These are phyloP conservation scores for Neurospora hispaniola DNA, from an alignment of 495 filamentous ascomycete genomes.

Conservation along the genomic window DNA sequence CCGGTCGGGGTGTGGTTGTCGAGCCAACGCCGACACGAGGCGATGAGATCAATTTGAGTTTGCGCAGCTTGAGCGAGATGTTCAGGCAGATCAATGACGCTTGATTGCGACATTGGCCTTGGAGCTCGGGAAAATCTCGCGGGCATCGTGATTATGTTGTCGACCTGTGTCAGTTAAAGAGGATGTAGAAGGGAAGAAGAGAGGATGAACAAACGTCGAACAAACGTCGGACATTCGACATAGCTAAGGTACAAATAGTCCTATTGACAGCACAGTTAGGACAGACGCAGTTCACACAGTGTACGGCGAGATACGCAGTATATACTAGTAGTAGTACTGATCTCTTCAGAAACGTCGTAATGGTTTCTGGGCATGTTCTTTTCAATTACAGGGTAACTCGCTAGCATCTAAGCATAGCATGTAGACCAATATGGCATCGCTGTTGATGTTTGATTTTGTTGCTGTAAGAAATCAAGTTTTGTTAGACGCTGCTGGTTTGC, in stretches of 20 bases:
- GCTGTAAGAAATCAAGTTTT: neutral
- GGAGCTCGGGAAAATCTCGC: neutral
- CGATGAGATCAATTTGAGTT: constrained; percentile 5
- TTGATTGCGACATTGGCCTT: neutral
- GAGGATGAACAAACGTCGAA: neutral
- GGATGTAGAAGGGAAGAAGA: neutral
- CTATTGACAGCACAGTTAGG: neutral
- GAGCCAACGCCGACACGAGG: constrained; percentile 9
- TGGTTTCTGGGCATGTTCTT: neutral
- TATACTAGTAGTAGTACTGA: neutral
- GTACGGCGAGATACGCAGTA: neutral
- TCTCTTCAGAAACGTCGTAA: neutral
- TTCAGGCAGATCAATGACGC: neutral
- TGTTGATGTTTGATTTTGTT: neutral
- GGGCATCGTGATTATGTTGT: neutral
- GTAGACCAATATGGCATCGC: neutral
- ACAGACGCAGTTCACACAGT: neutral
- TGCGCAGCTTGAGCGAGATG: neutral
- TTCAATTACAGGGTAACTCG: neutral
- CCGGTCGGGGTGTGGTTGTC: neutral
- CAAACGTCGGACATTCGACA: neutral
- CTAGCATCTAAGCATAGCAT: neutral
- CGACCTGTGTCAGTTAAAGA: neutral
- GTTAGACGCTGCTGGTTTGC: neutral
- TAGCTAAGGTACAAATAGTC: too few relatives aligned